These are phyloP conservation scores for Calonectria ilicicola DNA, from an alignment of 2,329 filamentous ascomycete species.

Conservation along the genomic window DNA sequence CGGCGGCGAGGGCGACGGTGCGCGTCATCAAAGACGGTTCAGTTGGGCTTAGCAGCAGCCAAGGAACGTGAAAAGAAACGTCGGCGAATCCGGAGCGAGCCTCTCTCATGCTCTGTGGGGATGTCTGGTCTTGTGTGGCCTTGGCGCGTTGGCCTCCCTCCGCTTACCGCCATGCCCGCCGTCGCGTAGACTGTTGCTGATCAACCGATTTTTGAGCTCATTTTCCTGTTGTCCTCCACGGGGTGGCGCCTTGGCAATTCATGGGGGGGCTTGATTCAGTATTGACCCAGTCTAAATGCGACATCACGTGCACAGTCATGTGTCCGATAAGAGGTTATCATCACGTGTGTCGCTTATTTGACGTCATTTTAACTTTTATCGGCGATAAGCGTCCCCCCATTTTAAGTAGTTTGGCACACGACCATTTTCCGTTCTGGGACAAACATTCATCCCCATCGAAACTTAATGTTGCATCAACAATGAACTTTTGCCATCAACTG, in stretches of 20 bases:
- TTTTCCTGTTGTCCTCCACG: background rate
- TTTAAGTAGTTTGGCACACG: background rate
- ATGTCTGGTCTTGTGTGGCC: background rate
- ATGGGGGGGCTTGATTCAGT: background rate
- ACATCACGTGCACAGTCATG: background rate
- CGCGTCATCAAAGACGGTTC: background rate
- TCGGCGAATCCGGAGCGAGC: background rate
- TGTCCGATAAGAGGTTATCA: background rate
- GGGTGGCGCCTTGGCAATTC: background rate
- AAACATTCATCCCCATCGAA: background rate
- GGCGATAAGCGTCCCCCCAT: background rate
- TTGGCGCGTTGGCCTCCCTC: background rate
- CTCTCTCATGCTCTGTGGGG: background rate
- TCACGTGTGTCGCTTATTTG: background rate
- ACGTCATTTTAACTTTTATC: background rate
- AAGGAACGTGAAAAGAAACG: background rate
- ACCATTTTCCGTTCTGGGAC: background rate
- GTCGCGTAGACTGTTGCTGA: background rate
- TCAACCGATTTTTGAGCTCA: background rate
- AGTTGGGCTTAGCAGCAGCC: background rate
- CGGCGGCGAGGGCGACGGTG: background rate
- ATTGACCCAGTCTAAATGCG: background rate
- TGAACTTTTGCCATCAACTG: too few relatives aligned
- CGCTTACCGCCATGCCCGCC: background rate
- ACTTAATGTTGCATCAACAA: background rate